Conservation (phyloP, 2,329 filamentous ascomycete genomes). For the Thielaviopsis punctulata region DNA sequence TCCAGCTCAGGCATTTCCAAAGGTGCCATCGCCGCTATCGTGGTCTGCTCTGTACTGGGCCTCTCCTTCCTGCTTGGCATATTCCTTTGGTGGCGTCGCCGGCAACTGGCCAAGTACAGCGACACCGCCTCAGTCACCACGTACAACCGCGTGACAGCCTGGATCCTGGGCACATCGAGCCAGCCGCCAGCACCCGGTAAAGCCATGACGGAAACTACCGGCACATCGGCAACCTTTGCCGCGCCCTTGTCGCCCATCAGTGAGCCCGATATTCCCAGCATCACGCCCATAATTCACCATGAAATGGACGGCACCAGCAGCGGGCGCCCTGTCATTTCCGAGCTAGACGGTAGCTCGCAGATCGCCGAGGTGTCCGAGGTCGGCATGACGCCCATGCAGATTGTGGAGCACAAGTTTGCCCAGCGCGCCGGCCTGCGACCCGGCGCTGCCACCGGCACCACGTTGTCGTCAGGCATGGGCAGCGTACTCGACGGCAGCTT, state of each 20-base stretch:
- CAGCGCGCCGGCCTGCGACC: constrained; percentile 1
- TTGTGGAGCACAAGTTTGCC: constrained; percentile 19
- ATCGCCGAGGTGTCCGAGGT: constrained; percentile 29
- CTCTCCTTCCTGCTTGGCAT: constrained; percentile 34
- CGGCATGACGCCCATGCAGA: constrained; percentile 22
- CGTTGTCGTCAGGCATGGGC: constrained; percentile 4
- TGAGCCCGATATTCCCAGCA: neutral
- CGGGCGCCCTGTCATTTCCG: neutral
- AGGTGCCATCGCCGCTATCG: constrained; percentile 36
- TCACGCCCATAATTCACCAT: constrained; percentile 9
- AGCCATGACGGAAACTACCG: constrained; percentile 26
- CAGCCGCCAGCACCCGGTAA: constrained; percentile 24
- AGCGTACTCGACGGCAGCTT: neutral
- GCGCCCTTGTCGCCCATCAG: neutral
- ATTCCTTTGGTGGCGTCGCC: constrained; percentile 29
- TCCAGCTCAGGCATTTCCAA: neutral
- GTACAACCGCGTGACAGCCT: constrained; percentile 30
- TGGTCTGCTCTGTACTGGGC: constrained; percentile 38
- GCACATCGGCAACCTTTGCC: neutral
- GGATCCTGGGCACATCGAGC: constrained; percentile 26
- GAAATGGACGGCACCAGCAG: constrained; percentile 23
- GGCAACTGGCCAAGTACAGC: constrained; percentile 24
- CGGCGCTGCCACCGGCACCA: neutral
- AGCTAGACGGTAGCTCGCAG: constrained; percentile 25
- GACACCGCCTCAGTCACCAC: constrained; percentile 24